Evolutionary conservation across 192 early-diverging fungal species (phyloP).

Genomic region (Gryganskiella cystojenkinii): DNA sequence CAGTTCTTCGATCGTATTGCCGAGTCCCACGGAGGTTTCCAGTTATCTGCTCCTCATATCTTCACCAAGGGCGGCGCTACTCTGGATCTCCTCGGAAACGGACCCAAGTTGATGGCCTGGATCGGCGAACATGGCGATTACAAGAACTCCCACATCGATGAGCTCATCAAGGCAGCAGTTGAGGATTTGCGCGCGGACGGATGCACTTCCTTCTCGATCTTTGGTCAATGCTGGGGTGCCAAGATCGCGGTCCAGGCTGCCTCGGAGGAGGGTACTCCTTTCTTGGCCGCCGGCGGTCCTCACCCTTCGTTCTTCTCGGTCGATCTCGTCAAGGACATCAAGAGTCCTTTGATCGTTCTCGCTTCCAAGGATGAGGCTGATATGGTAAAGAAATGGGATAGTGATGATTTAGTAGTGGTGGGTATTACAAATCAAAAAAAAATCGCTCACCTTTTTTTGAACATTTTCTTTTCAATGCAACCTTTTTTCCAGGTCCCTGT

Average conservation of each 20-base stretch:
- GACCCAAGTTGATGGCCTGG: constrained; percentile 54
- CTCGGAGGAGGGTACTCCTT: constrained; percentile 55
- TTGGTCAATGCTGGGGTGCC: constrained; percentile 82
- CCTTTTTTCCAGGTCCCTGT: constrained; percentile 11
- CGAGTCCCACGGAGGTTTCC: constrained; percentile 61
- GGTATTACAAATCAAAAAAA: neutral
- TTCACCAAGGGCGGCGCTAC: constrained; percentile 61
- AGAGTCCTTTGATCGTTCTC: constrained; percentile 69
- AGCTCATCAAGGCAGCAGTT: constrained; percentile 24
- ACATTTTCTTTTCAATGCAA: constrained; percentile 2
- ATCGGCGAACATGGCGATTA: constrained; percentile 30
- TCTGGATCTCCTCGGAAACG: constrained; percentile 25
- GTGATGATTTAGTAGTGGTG: no score
- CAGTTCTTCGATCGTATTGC: constrained; percentile 72
- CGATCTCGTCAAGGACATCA: constrained; percentile 60
- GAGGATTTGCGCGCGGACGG: constrained; percentile 56
- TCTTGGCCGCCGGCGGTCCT: constrained; percentile 62
- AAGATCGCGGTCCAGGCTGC: constrained; percentile 63
- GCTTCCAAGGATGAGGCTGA: constrained; percentile 75
- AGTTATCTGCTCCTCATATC: constrained; percentile 74
- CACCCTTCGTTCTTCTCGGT: constrained; percentile 71
- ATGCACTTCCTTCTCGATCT: constrained; percentile 57
- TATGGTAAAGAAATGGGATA: constrained; percentile 60
- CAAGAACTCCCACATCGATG: constrained; percentile 29
- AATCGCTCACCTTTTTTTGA: neutral